Base-by-base conservation (phyloP, 768 basidiomycete genomes). In the Lyophyllum atratum region DNA sequence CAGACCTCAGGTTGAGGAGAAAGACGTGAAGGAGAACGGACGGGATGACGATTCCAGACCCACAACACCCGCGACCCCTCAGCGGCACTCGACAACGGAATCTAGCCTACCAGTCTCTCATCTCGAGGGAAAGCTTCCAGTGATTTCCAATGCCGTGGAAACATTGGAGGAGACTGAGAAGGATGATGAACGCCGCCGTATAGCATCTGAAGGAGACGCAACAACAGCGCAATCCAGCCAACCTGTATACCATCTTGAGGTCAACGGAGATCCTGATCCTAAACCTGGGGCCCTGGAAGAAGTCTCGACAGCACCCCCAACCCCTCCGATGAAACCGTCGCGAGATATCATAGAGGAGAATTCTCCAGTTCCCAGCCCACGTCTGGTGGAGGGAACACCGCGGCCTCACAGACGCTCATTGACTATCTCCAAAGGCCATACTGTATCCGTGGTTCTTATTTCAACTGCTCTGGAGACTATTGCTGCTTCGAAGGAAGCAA, bases 391-490 rank as follows among this genome's bases (percentile, higher is more conserved):
- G 34, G 53, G 52, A 31, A 44, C 52, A 40, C 43, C 26, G 15
- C 64, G 39, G 37, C 42, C 65, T 43, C 85, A 86, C 63, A 80
- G 71, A 61, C 79, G 83, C 44, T 85, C 86, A 4, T 68, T 86
- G 65, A 86, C 85, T 43, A 79, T 86, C 53, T 84, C 84, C 59
- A 84, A 79, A 67, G 90, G 91, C 6, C 80, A 85, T 63, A 86
- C 82, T 8, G 89, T 93, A 40, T 93, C 91, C 2, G 81, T 86
- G 42, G 89, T 92, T 22, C 80, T 94, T 49, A 90, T 94, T 61
- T 81, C 89, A 5, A 89, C 92, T 12, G 93, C 95, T 4, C 73
- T 97, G 58, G 92, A 96, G 67, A 85, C 85, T 8, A 95, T 97
- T 68, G 84, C 88, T 34, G 76, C 88, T 12, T 96, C 95, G 0